These are phyloP conservation scores for Rhynchosporium secalis DNA, from an alignment of 2,329 filamentous ascomycete species.

Conservation along the genomic window DNA sequence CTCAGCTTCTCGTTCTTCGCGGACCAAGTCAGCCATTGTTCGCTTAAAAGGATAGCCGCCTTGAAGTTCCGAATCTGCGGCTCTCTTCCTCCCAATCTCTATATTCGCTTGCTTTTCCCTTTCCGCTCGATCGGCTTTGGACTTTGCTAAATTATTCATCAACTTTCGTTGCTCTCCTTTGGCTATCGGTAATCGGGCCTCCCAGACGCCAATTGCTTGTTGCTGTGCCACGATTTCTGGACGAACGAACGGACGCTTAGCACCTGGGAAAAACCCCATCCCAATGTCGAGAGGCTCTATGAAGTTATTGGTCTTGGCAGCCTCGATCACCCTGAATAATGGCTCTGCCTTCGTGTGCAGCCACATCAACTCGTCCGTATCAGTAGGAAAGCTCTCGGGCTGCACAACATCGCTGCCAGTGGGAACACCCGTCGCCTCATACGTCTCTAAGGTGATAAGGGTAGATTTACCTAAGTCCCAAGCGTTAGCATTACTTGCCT, in stretches of 20 bases:
- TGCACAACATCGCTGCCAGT: background rate
- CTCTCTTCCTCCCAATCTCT: conserved; percentile 8
- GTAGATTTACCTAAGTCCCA: background rate
- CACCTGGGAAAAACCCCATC: conserved; percentile 1
- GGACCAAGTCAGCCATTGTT: background rate
- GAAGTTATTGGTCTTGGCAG: background rate
- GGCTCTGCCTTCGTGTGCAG: conserved; percentile 21
- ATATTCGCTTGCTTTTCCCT: background rate
- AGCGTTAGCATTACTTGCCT: background rate
- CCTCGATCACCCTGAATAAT: background rate
- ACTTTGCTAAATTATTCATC: background rate
- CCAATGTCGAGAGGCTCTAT: background rate
- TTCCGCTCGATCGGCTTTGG: background rate
- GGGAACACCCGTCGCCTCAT: background rate
- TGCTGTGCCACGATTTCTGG: background rate
- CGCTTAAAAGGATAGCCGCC: background rate
- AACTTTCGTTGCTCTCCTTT: background rate
- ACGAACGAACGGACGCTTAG: background rate
- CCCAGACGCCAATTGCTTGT: background rate
- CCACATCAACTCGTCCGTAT: conserved; percentile 25
- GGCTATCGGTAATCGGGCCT: background rate
- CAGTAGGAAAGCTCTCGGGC: conserved; percentile 17
- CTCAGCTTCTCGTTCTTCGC: background rate
- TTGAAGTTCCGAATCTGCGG: background rate
- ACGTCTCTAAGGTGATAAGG: background rate